Evolutionary conservation across 306 rosid genomes (phyloP), one percentile per base, ranked within the genome.

Genomic region (Trifolium pratense): DNA sequence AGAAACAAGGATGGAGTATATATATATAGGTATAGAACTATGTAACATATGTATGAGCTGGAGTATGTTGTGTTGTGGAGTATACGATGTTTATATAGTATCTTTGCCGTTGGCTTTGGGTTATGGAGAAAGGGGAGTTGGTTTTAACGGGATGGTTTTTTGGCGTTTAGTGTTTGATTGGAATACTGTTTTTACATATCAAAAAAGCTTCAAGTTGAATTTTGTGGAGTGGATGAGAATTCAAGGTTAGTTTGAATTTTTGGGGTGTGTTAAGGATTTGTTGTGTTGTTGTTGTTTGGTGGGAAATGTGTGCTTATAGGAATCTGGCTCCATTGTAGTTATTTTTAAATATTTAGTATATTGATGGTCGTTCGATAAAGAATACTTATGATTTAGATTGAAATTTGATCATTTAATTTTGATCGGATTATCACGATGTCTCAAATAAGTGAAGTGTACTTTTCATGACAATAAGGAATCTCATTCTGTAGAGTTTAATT

Each of bases 121-220:
- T 34, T 34, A 16, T 34, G 12, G 16, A 48, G 39, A 8, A 7
- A 36, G 39, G 13, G 46, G 71, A 69, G 67, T 69, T 66, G 77
- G 67, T 71, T 57, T 79, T 52, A 78, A 80, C 82, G 80, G 68
- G 67, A 51, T 75, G 70, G 78, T 75, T 29, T 66, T 75, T 79
- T 73, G 82, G 67, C 72, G 53, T 71, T 46, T 68, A 17, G 79
- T 16, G 53, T 43, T 66, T 75, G 56, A 37, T 26, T 46, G 55
- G 36, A 23, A 56, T 56, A 53, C 14, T 53, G 15, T 53, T 53
- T 9, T 0, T 52, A 52, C 21, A 23, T 56, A 56, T 3, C 3
- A 13, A 56, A 56, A 53, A 56, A 11, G 16, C 16, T 56, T 53
- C 36, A 23, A 23, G 62, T 59, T 64, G 64, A 59, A 25, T 60